Evolutionary conservation across 2,329 filamentous ascomycete species (phyloP).

Genomic region (Colletotrichum tofieldiae): DNA sequence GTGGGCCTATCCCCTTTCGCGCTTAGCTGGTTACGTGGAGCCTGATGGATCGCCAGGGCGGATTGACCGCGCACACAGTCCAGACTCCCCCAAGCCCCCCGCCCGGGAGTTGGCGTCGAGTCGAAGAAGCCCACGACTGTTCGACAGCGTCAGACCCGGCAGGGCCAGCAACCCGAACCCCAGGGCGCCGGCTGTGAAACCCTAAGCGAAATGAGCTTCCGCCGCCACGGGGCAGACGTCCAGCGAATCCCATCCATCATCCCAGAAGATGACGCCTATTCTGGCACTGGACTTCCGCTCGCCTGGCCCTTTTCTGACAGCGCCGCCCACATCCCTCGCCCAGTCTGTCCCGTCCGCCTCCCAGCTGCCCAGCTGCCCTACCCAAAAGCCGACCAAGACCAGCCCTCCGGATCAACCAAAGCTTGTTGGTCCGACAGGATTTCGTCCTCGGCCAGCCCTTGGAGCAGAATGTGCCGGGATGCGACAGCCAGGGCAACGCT

Average conservation of each 20-base stretch:
- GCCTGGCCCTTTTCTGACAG: conserved; percentile 23
- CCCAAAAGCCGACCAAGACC: conserved; percentile 18
- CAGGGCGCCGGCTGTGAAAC: conserved; percentile 38
- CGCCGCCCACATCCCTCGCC: conserved; percentile 36
- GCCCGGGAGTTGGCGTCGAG: conserved; percentile 14
- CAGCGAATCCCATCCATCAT: conserved; percentile 34
- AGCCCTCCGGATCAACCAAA: conserved; percentile 37
- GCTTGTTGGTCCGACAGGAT: conserved; percentile 17
- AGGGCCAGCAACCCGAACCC: conserved; percentile 23
- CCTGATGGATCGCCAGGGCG: conserved; percentile 26
- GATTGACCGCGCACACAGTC: conserved; percentile 23
- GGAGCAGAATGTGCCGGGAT: conserved; percentile 22
- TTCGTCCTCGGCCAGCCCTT: conserved; percentile 14
- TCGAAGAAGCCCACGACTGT: conserved; percentile 16
- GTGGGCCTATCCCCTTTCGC: conserved; percentile 30
- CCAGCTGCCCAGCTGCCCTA: conserved; percentile 10
- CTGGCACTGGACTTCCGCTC: conserved; percentile 20
- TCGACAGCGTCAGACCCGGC: conserved; percentile 32
- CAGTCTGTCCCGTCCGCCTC: conserved; percentile 5
- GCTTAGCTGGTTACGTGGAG: conserved; percentile 39
- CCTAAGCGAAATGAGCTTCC: conserved; percentile 44
- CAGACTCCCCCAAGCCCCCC: conserved; percentile 19
- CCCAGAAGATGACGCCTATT: conserved; percentile 25
- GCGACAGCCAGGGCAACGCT: conserved; percentile 26
- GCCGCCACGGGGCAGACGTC: conserved; percentile 38